These are phyloP conservation scores for Triadica sebifera DNA, from an alignment of 345 rosid genomes.

Conservation along the genomic window DNA sequence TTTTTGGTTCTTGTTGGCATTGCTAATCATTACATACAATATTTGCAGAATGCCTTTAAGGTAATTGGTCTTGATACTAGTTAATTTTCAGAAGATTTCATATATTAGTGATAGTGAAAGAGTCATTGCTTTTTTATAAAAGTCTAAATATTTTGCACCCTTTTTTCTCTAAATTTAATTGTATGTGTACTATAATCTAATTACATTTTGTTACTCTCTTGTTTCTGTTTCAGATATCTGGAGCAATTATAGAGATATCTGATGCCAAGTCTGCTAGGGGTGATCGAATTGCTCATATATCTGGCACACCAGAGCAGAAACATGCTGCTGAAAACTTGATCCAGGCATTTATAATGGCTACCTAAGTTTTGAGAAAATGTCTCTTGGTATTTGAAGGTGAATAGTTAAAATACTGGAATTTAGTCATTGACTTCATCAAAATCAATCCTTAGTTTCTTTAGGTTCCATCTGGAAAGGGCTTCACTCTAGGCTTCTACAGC, in stretches of 20 bases:
- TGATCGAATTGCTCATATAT: conserved; percentile 75
- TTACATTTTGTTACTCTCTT: conserved; percentile 14
- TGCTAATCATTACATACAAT: background rate
- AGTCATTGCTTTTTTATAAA: background rate
- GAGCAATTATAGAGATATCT: conserved; percentile 88
- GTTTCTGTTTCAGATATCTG: conserved; percentile 77
- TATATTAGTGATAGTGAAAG: background rate
- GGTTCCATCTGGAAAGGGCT: conserved; percentile 32
- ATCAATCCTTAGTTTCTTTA: conserved; percentile 40
- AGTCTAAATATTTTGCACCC: background rate
- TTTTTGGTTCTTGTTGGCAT: background rate
- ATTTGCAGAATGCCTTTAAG: background rate
- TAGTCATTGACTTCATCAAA: conserved; percentile 18
- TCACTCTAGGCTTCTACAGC: conserved; percentile 36
- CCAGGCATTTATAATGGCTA: conserved; percentile 95
- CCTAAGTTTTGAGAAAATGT: conserved; percentile 39
- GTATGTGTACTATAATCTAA: background rate
- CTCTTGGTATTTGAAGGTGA: conserved; percentile 36
- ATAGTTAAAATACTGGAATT: conserved; percentile 34
- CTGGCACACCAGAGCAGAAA: conserved; percentile 91
- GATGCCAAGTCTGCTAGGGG: conserved; percentile 76
- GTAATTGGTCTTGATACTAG: background rate
- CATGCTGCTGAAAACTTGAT: conserved; percentile 90
- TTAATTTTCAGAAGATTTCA: background rate
- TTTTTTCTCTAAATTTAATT: too few species aligned